phyloP scores from a whole-genome alignment of 257 asterid species.

The Gardenia jasminoides region DNA sequence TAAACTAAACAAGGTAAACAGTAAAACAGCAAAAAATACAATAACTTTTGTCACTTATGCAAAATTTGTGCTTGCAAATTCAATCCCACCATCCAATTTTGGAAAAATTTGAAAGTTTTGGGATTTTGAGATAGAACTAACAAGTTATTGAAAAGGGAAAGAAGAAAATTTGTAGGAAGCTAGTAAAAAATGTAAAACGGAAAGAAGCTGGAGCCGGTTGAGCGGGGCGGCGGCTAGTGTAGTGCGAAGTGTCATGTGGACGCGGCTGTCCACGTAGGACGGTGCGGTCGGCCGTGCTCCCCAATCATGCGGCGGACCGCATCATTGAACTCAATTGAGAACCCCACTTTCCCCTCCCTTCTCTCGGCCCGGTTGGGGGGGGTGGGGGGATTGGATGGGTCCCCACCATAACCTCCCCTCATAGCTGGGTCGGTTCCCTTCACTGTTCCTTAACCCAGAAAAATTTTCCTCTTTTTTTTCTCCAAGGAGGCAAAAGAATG shows the following conservation, averaged over 20 bases:
- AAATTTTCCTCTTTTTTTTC: no score
- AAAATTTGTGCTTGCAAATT: no score
- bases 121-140: no score
- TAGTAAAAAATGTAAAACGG: not conserved
- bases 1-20: no score
- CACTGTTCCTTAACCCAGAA: not conserved
- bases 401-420: conserved; percentile 20
- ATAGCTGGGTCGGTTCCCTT: conserved; percentile 8
- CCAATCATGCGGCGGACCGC: conserved; percentile 56
- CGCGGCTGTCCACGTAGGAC: conserved; percentile 37
- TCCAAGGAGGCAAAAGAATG: no score
- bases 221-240: conserved; percentile 31
- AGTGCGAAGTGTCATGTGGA: conserved; percentile 17
- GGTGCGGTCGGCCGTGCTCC: conserved; percentile 49
- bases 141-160: no score
- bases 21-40: no score
- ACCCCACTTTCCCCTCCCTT: not conserved
- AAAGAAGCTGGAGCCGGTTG: conserved; percentile 20
- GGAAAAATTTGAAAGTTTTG: no score
- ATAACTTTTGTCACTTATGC: no score
- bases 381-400: no score
- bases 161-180: not conserved
- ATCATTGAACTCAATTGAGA: conserved; percentile 32
- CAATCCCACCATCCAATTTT: no score
- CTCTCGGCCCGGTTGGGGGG: no score